A percentile compares a stretch with the other conserved stretches of the same genome.
These are phyloP conservation scores for Lepidium africanum DNA, from an alignment of 345 rosid species.

Conservation along the genomic window DNA sequence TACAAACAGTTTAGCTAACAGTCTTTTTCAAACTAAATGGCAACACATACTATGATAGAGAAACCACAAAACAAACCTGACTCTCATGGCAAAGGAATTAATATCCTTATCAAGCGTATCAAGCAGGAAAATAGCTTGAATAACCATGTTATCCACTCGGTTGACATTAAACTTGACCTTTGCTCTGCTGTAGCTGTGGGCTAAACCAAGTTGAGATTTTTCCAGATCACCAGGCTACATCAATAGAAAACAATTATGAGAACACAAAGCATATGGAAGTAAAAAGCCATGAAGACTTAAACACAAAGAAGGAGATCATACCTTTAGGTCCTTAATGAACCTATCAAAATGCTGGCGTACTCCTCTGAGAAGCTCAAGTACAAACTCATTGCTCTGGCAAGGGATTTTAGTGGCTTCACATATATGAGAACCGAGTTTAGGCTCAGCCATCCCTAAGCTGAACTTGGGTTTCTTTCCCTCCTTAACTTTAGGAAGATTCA, in stretches of 20 bases:
- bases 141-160: slow-evolving; percentile 92
- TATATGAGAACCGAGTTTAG: slow-evolving; percentile 87
- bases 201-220: slow-evolving; percentile 94
- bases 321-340: slow-evolving; percentile 92
- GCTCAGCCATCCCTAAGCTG: slow-evolving; percentile 82
- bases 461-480: slow-evolving; percentile 88
- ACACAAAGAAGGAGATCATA: slow-evolving; percentile 11
- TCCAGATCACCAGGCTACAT: slow-evolving; percentile 80
- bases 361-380: slow-evolving; percentile 91
- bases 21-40: background rate
- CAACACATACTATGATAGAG: background rate
- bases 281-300: background rate
- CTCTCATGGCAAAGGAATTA: slow-evolving; percentile 88
- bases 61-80: slow-evolving; percentile 49
- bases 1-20: background rate
- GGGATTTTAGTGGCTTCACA: slow-evolving; percentile 72
- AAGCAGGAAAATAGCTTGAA: slow-evolving; percentile 83
- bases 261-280: background rate
- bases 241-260: background rate
- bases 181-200: slow-evolving; percentile 95
- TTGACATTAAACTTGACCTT: slow-evolving; percentile 97
- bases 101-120: slow-evolving; percentile 91
- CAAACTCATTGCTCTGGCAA: slow-evolving; percentile 83
- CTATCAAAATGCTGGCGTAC: slow-evolving; percentile 75
- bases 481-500: slow-evolving; percentile 88